Conservation (phyloP, 2,329 filamentous ascomycete genomes). For the Arthrobotrys megalospora region DNA sequence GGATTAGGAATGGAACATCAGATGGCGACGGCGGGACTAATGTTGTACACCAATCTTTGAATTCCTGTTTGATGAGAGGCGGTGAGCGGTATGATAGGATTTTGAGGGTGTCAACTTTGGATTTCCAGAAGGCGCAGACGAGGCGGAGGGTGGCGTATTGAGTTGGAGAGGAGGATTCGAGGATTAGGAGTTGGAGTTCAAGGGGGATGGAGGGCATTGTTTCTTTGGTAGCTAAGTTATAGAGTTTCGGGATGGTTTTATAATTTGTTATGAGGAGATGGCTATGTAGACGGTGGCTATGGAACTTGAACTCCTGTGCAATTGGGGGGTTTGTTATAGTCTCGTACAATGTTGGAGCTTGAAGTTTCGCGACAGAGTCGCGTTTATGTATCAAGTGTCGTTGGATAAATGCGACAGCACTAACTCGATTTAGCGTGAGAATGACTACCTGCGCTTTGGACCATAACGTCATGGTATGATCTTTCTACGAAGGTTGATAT, state of each 20-base stretch:
- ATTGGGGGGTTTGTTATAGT: too few relatives aligned
- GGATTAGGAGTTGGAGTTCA: conserved; percentile 15
- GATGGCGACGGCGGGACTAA: background rate
- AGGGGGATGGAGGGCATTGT: conserved; percentile 10
- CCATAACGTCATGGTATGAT: background rate
- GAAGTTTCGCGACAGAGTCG: background rate
- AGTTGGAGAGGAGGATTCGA: conserved; percentile 7
- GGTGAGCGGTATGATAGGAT: background rate
- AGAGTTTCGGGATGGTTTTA: too few relatives aligned
- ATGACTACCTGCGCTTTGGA: conserved; percentile 2
- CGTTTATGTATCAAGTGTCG: conserved; percentile 5
- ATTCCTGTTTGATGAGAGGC: background rate
- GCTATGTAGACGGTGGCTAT: too few relatives aligned
- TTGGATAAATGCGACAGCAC: background rate
- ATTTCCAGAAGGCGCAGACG: conserved; percentile 13
- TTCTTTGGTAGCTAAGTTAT: background rate
- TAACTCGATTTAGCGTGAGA: background rate
- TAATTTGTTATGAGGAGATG: too few relatives aligned
- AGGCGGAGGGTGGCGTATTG: conserved; percentile 13
- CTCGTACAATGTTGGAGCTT: background rate
- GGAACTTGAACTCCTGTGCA: too few relatives aligned
- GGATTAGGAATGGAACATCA: conserved; percentile 6
- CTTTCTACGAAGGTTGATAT: too few relatives aligned
- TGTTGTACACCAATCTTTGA: conserved; percentile 1
- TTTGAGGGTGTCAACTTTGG: conserved; percentile 18